Percentiles rank a stretch among this genome's conserved stretches.
phyloP scores from a whole-genome alignment of 108 stramenopile genomes.

The Aurantiochytrium sp. region DNA sequence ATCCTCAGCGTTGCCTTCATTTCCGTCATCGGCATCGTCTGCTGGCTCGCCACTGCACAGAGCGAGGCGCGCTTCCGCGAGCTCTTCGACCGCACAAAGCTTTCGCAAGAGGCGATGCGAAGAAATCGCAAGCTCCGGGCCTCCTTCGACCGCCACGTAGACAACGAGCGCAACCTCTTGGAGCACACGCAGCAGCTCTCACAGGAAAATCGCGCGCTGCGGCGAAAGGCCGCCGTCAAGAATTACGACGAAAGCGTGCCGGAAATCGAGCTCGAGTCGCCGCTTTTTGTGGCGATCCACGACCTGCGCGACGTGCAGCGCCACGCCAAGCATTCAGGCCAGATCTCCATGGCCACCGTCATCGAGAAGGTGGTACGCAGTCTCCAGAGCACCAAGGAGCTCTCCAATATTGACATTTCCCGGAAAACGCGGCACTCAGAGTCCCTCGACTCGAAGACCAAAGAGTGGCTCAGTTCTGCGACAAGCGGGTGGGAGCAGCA shows the following conservation, averaged over 20 bases:
- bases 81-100: background rate
- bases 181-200: background rate
- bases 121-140: conserved; percentile 26
- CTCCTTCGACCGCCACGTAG: conserved; percentile 17
- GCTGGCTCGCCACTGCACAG: background rate
- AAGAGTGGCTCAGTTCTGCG: conserved; percentile 26
- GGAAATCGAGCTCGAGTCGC: background rate
- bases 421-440: background rate
- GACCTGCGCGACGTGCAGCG: background rate
- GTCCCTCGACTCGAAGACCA: background rate
- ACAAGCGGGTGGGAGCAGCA: conserved; percentile 26
- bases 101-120: background rate
- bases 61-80: background rate
- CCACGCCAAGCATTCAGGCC: background rate
- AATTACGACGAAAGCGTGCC: background rate
- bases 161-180: background rate
- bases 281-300: background rate
- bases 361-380: background rate
- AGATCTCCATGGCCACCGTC: background rate
- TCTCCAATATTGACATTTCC: background rate
- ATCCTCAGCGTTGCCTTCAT: background rate
- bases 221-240: background rate
- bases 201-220: background rate
- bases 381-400: background rate
- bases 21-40: background rate